These are phyloP conservation scores for Aphanomyces astaci DNA, from an alignment of 352 stramenopile species.

Conservation along the genomic window DNA sequence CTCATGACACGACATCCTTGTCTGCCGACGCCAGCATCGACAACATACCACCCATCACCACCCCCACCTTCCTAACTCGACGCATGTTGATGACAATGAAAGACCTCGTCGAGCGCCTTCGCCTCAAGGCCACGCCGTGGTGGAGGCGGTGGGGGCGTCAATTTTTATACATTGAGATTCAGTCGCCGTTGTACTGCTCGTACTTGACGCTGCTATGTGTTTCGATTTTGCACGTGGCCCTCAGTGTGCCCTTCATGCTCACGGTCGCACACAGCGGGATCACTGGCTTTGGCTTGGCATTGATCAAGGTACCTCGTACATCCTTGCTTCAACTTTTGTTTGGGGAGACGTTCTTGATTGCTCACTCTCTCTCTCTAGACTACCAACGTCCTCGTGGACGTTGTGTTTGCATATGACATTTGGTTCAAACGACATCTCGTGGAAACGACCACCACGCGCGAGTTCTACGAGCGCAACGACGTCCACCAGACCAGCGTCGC, in stretches of 20 bases:
- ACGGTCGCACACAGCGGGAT: constrained; percentile 65
- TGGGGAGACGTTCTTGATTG: constrained; percentile 30
- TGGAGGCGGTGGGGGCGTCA: background rate
- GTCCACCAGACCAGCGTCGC: background rate
- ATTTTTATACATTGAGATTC: constrained; percentile 11
- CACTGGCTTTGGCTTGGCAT: constrained; percentile 27
- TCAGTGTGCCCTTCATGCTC: constrained; percentile 53
- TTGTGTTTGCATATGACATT: constrained; percentile 18
- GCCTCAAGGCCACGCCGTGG: background rate
- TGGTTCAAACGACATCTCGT: constrained; percentile 21
- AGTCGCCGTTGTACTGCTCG: constrained; percentile 12
- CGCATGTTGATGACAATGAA: background rate
- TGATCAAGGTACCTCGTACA: constrained; percentile 29
- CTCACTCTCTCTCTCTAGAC: no score
- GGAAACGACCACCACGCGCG: background rate
- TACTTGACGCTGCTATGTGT: constrained; percentile 10
- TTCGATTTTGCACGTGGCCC: constrained; percentile 39
- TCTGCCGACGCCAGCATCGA: no score
- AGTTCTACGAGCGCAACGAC: constrained; percentile 13
- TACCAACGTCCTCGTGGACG: constrained; percentile 12
- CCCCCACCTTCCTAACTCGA: background rate
- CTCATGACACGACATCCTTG: no score
- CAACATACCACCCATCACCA: no score
- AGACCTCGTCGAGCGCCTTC: background rate
- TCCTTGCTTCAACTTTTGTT: no score